Evolutionary conservation across 495 filamentous ascomycete species (phyloP), one percentile per base, ranked within the genome.

Genomic region (Astrocystis sublimbata): DNA sequence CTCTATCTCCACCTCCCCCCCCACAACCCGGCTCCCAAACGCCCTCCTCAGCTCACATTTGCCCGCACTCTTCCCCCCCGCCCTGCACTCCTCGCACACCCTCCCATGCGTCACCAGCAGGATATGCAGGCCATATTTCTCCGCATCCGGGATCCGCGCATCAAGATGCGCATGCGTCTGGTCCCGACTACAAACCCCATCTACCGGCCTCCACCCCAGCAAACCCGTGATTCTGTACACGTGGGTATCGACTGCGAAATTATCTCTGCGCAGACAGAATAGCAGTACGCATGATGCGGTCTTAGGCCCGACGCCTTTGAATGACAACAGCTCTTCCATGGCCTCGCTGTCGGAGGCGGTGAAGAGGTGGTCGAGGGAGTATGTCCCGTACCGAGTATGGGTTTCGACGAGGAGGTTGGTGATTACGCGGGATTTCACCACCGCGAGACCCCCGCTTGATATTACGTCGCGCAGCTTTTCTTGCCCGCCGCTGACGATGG

Each of bases 181-280:
- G 41, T 92, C 85, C 41, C 88, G 79, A 6, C 72, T 88, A n/a
- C n/a, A n/a, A 6, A 84, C 85, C 2, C 79, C 79, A 13, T n/a
- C n/a, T n/a, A 70, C 65, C 0, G 84, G 83, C 19, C 93, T 79
- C 92, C 92, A 97, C 13, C 86, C 85, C 1, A 97, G 81, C 81
- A 89, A 88, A 40, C 86, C 88, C 65, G 83, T 85, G 55, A 94
- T 81, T 3, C 93, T 85, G 68, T 86, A 87, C 35, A 92, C 89
- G 66, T 93, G 90, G 0, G 90, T 93, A 65, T 93, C 90, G n/a
- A 93, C 90, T 0, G 90, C 89, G 68, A 92, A 92, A 66, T 83
- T 86, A 4, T 87, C 85, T 1, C 88, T 81, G 45, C 85, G 81
- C 50, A 92, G 81, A 67, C 89, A 91, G 75, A 93, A 93, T 5